A percentile compares a stretch with the other conserved stretches of the same genome.
Conservation (phyloP, 1,284 basidiomycete genomes). For the Schizopora paradoxa region DNA sequence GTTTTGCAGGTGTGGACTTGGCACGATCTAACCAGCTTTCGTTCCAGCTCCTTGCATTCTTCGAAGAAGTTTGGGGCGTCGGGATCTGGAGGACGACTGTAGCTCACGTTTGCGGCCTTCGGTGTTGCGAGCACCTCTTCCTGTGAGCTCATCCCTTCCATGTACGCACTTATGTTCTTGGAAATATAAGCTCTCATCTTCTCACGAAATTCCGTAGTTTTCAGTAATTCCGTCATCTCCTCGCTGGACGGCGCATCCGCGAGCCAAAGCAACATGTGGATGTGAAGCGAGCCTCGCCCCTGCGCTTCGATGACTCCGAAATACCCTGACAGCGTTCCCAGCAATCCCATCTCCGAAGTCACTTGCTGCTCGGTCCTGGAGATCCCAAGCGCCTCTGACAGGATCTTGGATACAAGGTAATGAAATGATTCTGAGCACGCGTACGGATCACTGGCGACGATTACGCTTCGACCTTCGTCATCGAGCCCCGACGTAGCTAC, state of each 20-base stretch:
- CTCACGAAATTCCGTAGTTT: slow-evolving; percentile 23
- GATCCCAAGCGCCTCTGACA: slow-evolving; percentile 30
- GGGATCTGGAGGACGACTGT: slow-evolving; percentile 21
- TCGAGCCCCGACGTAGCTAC: background rate
- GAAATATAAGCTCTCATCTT: slow-evolving; percentile 25
- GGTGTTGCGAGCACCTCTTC: slow-evolving; percentile 15
- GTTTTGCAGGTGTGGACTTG: slow-evolving; percentile 31
- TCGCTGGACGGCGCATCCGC: slow-evolving; percentile 24
- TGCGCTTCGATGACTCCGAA: slow-evolving; percentile 29
- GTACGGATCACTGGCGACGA: slow-evolving; percentile 30
- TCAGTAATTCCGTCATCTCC: slow-evolving; percentile 25
- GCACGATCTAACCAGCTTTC: slow-evolving; percentile 20
- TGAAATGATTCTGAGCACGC: slow-evolving; percentile 29
- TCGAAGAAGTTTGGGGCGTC: slow-evolving; percentile 7
- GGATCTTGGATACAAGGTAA: slow-evolving; percentile 26
- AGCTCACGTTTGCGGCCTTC: slow-evolving; percentile 23
- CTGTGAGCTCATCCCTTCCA: slow-evolving; percentile 19
- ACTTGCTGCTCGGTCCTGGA: slow-evolving; percentile 18
- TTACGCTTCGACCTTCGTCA: slow-evolving; percentile 14
- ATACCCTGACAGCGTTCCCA: slow-evolving; percentile 26
- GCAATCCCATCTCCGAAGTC: slow-evolving; percentile 18
- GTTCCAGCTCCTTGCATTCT: slow-evolving; percentile 10
- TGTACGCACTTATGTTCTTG: slow-evolving; percentile 26
- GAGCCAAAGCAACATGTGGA: slow-evolving; percentile 29
- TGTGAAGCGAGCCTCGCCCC: slow-evolving; percentile 26